Percentiles rank a stretch among this genome's conserved stretches.
phyloP scores from a whole-genome alignment of 2,329 filamentous ascomycete species.

The Colletotrichum destructivum region DNA sequence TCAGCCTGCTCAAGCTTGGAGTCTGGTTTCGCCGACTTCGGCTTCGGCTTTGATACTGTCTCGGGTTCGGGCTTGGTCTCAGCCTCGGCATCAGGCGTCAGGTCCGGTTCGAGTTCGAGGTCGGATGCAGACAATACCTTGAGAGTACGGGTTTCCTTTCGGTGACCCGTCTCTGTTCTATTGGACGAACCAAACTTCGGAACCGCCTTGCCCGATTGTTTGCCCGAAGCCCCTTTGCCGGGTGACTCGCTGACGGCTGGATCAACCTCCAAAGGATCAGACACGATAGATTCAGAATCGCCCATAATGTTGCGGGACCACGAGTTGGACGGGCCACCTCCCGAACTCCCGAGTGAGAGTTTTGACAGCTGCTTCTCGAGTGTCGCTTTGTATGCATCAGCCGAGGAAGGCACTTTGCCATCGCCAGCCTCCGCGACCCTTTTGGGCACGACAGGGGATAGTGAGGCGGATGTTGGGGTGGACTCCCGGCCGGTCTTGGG shows the following conservation, averaged over 20 bases:
- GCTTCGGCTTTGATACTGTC: neutral
- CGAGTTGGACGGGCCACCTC: conserved; percentile 28
- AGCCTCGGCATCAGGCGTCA: neutral
- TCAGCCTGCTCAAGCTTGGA: neutral
- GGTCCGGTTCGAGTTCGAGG: conserved; percentile 22
- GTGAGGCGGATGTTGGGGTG: neutral
- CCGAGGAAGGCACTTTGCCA: conserved; percentile 41
- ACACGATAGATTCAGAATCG: conserved; percentile 5
- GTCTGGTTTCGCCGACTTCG: conserved; percentile 1
- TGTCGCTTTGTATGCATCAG: conserved; percentile 33
- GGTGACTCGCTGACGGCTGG: conserved; percentile 27
- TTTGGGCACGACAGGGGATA: conserved; percentile 30
- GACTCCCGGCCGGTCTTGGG: conserved; percentile 18
- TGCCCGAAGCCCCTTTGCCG: conserved; percentile 12
- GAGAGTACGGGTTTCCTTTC: neutral
- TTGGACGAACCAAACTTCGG: neutral
- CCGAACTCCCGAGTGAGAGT: conserved; percentile 25
- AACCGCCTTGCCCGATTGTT: neutral
- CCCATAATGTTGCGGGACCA: conserved; percentile 42
- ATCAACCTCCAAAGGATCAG: conserved; percentile 37
- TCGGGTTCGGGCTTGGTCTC: neutral
- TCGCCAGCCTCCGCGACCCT: conserved; percentile 12
- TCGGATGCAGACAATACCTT: neutral
- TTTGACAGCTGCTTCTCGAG: conserved; percentile 32
- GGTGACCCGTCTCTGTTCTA: neutral